phyloP scores from a whole-genome alignment of 495 filamentous ascomycete genomes.

The Penicillium malachiteum region DNA sequence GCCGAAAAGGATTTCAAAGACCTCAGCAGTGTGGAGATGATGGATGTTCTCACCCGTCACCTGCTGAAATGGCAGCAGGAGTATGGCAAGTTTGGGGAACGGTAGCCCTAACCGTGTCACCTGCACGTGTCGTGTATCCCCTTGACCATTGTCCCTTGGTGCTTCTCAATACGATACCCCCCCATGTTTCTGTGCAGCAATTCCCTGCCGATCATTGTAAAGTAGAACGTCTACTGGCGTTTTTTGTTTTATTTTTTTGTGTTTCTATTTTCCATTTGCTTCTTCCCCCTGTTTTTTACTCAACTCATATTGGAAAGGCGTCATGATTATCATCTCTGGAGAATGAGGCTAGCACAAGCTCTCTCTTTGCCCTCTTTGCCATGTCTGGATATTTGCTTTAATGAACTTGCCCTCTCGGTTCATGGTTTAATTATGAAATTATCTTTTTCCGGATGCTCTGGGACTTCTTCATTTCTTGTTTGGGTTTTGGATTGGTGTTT shows the following conservation, averaged over 20 bases:
- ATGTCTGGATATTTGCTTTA: neutral
- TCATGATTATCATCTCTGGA: constrained; percentile 15
- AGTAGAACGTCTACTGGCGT: constrained; percentile 23
- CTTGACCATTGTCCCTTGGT: constrained; percentile 10
- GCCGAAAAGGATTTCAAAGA: constrained; percentile 61
- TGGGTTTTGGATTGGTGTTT: too few species aligned
- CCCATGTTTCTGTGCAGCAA: constrained; percentile 19
- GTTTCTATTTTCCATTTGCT: constrained; percentile 6
- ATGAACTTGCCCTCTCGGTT: constrained; percentile 1
- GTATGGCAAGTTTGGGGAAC: constrained; percentile 54
- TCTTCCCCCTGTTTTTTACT: constrained; percentile 10
- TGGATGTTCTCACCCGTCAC: constrained; percentile 73
- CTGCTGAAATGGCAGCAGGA: constrained; percentile 76
- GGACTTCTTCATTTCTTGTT: too few species aligned
- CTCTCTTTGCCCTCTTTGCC: constrained; percentile 4
- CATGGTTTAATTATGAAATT: constrained; percentile 1
- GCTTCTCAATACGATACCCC: constrained; percentile 31
- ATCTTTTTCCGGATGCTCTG: too few species aligned
- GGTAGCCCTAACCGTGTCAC: constrained; percentile 30
- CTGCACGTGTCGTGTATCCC: constrained; percentile 7
- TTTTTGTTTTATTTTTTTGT: constrained; percentile 1
- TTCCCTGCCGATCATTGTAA: constrained; percentile 18
- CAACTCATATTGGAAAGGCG: constrained; percentile 18
- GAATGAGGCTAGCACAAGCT: constrained; percentile 12
- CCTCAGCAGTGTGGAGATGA: constrained; percentile 73